Conservation (phyloP, 192 early-diverging fungal species). For the Geranomyces variabilis region DNA sequence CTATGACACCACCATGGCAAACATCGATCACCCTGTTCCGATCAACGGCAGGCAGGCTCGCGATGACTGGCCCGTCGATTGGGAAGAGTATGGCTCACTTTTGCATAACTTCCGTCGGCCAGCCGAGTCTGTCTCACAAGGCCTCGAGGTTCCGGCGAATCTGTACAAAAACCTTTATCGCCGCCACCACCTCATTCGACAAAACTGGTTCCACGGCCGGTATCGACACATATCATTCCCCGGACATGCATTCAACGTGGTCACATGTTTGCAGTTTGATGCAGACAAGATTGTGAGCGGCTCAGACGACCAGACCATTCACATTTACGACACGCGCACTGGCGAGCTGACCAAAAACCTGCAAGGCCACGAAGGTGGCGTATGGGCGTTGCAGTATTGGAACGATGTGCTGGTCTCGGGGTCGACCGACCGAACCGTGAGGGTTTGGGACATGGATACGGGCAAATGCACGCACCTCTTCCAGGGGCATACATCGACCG, state of each 20-base stretch:
- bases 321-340: conserved; percentile 87
- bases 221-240: conserved; percentile 79
- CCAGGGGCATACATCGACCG: conserved; percentile 91
- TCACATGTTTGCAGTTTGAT: conserved; percentile 97
- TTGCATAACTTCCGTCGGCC: conserved; percentile 1
- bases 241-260: conserved; percentile 81
- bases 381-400: conserved; percentile 95
- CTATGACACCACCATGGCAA: conserved; percentile 20
- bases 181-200: conserved; percentile 75
- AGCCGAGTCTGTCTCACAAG: conserved; percentile 28
- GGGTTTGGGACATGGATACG: conserved; percentile 94
- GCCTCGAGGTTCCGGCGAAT: conserved; percentile 42
- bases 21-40: neutral
- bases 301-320: conserved; percentile 88
- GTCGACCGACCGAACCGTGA: conserved; percentile 91
- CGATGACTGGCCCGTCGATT: conserved; percentile 27
- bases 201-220: conserved; percentile 81
- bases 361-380: conserved; percentile 87
- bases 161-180: conserved; percentile 82
- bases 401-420: conserved; percentile 90
- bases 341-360: conserved; percentile 75
- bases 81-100: conserved; percentile 10
- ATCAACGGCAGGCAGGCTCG: conserved; percentile 14
- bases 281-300: conserved; percentile 94
- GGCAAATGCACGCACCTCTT: conserved; percentile 93